Base-by-base conservation (phyloP, 2,329 filamentous ascomycete genomes). In the Aspergillus flavus region DNA sequence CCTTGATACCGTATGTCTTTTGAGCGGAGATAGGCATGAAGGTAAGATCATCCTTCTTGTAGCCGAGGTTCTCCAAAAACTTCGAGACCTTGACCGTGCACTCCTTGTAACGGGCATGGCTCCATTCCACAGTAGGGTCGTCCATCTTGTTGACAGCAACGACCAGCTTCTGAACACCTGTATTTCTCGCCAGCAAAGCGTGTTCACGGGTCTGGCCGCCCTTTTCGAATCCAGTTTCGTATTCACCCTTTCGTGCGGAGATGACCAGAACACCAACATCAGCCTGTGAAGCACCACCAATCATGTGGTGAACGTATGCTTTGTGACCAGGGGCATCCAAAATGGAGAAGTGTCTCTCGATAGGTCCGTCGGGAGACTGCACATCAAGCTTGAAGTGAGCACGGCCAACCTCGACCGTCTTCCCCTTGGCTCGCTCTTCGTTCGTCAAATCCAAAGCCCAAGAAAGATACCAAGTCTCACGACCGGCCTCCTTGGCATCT, bases 121-220 rank as follows among this genome's bases (percentile, higher is more conserved):
- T 95, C 96, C 96, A 99, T 75, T 97, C 88, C 58, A 99, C 96
- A 3, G 95, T 99, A 12, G 90, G 84, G 76, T 99, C 95, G 76
- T 99, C 95, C 96, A 99, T 99, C 86, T 99, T 99, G 87, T 99
- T 99, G 77, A 97, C 94, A 59, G 87, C 95, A 34, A 99, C 90
- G 53, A 98, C 85, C 61, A 99, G 86, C 82, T 97, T 97, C 85
- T 96, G 96, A 64, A 99, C 95, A 80, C 95, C 95, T 77, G 97
- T 94, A 0, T 96, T 99, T 83, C 98, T 97, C 70, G 96, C 96
- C 76, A 99, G 86, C 84, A 99, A 93, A 61, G 96, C 95, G 80
- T 98, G 94, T 86, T 99, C 95, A 76, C 95, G 88, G 59, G 95
- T 99, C 80, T 99, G 95, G 43, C 95, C 94, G 67, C 95, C 95